phyloP scores from a whole-genome alignment of 495 filamentous ascomycete genomes.

The Penicillium coprophilum region DNA sequence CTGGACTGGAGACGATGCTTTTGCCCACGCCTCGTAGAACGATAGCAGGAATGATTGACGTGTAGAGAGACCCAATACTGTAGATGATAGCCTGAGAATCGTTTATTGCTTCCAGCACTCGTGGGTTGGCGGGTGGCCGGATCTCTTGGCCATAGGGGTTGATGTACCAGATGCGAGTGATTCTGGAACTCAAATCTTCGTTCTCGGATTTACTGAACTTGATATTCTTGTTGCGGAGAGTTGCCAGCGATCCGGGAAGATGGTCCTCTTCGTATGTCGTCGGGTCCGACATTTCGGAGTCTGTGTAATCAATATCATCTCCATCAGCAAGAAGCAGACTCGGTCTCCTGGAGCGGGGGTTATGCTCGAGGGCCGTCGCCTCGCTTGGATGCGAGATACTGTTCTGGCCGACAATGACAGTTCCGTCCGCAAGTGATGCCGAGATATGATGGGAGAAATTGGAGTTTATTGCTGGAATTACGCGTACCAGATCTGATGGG shows the following conservation, averaged over 20 bases:
- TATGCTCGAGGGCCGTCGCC: conserved; percentile 48
- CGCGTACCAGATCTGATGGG: conserved; percentile 63
- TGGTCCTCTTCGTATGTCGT: conserved; percentile 72
- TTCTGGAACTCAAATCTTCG: conserved; percentile 71
- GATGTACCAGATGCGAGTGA: conserved; percentile 91
- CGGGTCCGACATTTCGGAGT: conserved; percentile 54
- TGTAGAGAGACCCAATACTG: conserved; percentile 88
- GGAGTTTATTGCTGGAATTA: conserved; percentile 87
- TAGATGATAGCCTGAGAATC: conserved; percentile 72
- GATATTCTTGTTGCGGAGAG: conserved; percentile 75
- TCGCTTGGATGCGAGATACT: conserved; percentile 82
- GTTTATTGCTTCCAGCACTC: conserved; percentile 66
- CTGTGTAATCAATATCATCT: conserved; percentile 61
- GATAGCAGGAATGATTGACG: conserved; percentile 68
- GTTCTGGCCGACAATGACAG: conserved; percentile 86
- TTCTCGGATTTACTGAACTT: conserved; percentile 71
- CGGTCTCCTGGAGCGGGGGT: conserved; percentile 32
- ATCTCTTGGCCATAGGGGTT: conserved; percentile 95
- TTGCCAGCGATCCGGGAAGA: conserved; percentile 79
- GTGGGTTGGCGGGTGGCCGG: conserved; percentile 72
- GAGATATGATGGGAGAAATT: conserved; percentile 95
- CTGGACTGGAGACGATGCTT: conserved; percentile 38
- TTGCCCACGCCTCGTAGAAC: conserved; percentile 48
- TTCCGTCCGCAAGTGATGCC: conserved; percentile 73
- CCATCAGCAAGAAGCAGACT: conserved; percentile 47